A percentile compares a stretch with the other conserved stretches of the same genome.
phyloP scores from a whole-genome alignment of 768 basidiomycete species.

The Leccinum pellstonianum region DNA sequence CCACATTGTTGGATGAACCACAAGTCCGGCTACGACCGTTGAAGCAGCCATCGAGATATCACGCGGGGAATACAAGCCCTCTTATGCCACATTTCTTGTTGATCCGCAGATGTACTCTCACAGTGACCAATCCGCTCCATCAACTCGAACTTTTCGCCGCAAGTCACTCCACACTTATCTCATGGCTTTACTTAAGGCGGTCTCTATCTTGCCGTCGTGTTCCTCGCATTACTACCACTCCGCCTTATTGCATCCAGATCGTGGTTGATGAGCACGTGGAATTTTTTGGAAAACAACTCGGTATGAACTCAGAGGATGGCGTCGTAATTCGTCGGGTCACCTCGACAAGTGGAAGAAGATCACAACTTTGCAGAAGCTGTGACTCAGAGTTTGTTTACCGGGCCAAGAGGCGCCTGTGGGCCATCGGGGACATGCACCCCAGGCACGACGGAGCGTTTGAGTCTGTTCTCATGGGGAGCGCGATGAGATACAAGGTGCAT shows the following conservation, averaged over 20 bases:
- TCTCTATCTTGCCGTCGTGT: background rate
- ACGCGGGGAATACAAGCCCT: background rate
- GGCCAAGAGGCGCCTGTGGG: background rate
- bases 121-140: background rate
- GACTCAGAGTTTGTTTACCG: background rate
- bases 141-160: background rate
- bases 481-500: background rate
- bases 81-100: background rate
- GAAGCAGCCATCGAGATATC: background rate
- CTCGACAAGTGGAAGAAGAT: background rate
- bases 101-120: background rate
- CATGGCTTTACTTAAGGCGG: background rate
- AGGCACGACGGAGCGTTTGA: background rate
- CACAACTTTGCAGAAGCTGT: background rate
- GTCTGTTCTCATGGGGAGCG: background rate
- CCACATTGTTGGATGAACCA: background rate
- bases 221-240: background rate
- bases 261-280: background rate
- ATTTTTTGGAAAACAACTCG: too few species aligned
- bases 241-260: background rate
- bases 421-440: background rate
- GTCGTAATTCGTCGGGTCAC: background rate
- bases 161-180: background rate
- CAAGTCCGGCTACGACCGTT: too few species aligned
- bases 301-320: background rate